Evolutionary conservation across 1,139 yeast species (phyloP), one percentile per base, ranked within the genome.

Genomic region (Protomyces arabidopsidicola): DNA sequence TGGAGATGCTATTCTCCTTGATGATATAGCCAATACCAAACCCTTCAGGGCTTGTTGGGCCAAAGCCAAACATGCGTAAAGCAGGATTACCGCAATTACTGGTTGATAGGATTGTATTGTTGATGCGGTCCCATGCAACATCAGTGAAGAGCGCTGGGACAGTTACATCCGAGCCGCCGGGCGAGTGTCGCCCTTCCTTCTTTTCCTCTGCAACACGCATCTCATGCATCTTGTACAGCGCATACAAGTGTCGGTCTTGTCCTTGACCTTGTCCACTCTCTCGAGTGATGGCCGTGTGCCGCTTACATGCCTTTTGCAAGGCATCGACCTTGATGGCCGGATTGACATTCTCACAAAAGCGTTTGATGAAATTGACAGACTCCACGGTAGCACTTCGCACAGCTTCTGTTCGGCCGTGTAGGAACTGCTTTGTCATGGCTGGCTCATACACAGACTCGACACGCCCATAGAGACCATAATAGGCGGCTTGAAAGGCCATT

Each of bases 391-490:
- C 97, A 0, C 95, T 82, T 70, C 97, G 81, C 63, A 90, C 84
- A 3, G 97, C 96, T 75, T 90, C 97, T 0, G 97, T 90, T 73
- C 97, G 82, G 16, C 97, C 97, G 73, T 90, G 96, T 69, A 86
- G 81, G 72, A 85, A 90, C 66, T 79, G 79, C 74, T 90, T 90
- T 1, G 97, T 90, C 97, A 90, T 90, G 12, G 96, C 96, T 2
- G 97, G 97, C 76, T 90, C 97, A 74, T 90, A 90, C 14, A 96
- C 89, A 70, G 95, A 88, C 74, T 90, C 97, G 52, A 90, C 95
- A 72, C 88, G 88, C 55, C 97, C 97, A 73, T 90, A 90, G 61
- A 90, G 80, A 0, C 96, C 95, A 73, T 89, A 90, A 75, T 90
- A 90, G 10, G 96, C 90, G 3, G 95, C 90, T 75, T 90, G 97